phyloP scores from a whole-genome alignment of 225 moss, liverwort and hornwort genomes.

The Bryoerythrophyllum caledonicum region DNA sequence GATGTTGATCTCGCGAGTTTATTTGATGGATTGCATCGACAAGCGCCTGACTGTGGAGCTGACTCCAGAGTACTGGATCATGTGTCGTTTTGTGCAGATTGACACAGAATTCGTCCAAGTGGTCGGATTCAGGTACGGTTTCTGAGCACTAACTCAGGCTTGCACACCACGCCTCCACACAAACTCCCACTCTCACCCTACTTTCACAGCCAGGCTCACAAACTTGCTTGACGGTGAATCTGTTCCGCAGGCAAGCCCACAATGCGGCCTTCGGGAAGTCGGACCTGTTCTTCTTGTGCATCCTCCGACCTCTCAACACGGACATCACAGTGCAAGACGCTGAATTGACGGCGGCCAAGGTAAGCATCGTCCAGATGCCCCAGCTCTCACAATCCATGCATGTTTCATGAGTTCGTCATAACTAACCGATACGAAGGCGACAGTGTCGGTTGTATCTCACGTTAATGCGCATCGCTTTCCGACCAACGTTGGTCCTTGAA shows the following conservation, averaged over 20 bases:
- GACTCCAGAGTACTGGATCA: background rate
- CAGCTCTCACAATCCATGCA: background rate
- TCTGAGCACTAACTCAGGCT: background rate
- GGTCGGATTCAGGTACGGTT: constrained; percentile 37
- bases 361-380: background rate
- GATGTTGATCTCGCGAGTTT: background rate
- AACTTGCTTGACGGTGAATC: background rate
- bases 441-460: background rate
- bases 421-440: too few relatives aligned
- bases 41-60: background rate
- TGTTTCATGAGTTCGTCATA: too few relatives aligned
- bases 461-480: too few relatives aligned
- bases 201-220: background rate
- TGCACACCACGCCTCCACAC: background rate
- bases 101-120: constrained; percentile 45
- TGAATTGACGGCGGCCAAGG: constrained; percentile 38
- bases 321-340: constrained; percentile 31
- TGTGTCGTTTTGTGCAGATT: constrained; percentile 28
- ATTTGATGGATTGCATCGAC: background rate
- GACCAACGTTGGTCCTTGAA: too few relatives aligned
- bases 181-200: too few relatives aligned
- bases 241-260: constrained; percentile 34
- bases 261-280: constrained; percentile 43
- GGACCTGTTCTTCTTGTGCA: constrained; percentile 45
- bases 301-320: constrained; percentile 33